Evolutionary conservation across 2,329 filamentous ascomycete species (phyloP), one percentile per base, ranked within the genome.

Genomic region (Lecanoromycetidae sp.): DNA sequence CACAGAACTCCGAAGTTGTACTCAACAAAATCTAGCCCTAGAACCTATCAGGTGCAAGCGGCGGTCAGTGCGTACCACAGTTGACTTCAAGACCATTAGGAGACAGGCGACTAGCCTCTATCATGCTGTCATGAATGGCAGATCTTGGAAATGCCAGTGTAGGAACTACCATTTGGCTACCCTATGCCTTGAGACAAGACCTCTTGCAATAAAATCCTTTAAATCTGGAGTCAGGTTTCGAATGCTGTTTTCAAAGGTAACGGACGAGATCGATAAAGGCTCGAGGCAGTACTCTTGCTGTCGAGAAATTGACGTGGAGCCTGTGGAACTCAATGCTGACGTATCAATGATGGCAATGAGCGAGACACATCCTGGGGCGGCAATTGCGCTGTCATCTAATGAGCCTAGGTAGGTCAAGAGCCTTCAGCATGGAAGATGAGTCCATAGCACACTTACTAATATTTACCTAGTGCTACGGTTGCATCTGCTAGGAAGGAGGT

Each of bases 141-240:
- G 49, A 25, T 52, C 48, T 23, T 45, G 49, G 35, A 51, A 53
- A 35, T 48, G 51, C 37, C 46, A 57, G 46, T 59, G 59, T 48
- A 39, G 46, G n/a, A 45, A 56, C 41, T 46, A 44, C 2, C 50
- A 58, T 36, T 56, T 52, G 2, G 48, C 49, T 15, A 48, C 54
- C 48, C 54, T 60, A 10, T 40, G 46, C 13, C 33, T 51, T 10
- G 50, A 51, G 15, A 10, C 23, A 29, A 25, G 46, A 19, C 25
- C 49, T 20, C 10, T 19, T 6, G 19, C 23, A 38, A 13, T 13
- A 2, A 20, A 30, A 23, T 22, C n/a, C 22, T 19, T 35, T 25
- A 5, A 17, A n/a, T 8, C 33, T 2, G 29, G 8, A 17, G 4
- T 25, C 4, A 9, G 15, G 10, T 51, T 51, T 12, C 25, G 27